Evolutionary conservation across 768 basidiomycete genomes (phyloP).

Genomic region (Suillus sp.): DNA sequence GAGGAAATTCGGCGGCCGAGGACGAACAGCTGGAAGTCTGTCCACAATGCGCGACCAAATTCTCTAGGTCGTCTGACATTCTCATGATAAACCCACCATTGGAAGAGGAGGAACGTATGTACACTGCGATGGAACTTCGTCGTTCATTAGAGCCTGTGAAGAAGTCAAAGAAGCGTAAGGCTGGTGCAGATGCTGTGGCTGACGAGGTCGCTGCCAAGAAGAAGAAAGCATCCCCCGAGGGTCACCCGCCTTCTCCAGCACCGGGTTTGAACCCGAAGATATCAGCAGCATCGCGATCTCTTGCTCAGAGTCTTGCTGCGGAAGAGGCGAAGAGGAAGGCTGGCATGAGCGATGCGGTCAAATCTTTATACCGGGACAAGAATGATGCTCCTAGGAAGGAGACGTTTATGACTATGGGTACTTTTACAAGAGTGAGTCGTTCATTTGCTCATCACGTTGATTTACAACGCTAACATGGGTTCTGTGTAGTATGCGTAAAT

Average conservation of each 20-base stretch:
- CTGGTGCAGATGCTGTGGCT: conserved; percentile 34
- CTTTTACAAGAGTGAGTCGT: conserved; percentile 81
- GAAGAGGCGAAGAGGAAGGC: conserved; percentile 86
- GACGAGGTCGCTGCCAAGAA: conserved; percentile 43
- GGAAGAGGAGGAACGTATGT: conserved; percentile 67
- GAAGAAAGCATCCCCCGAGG: conserved; percentile 32
- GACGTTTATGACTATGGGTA: conserved; percentile 91
- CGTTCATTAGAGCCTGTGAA: conserved; percentile 58
- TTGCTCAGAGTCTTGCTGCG: conserved; percentile 68
- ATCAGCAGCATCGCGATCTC: conserved; percentile 61
- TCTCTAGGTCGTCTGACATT: conserved; percentile 56
- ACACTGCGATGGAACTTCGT: conserved; percentile 54
- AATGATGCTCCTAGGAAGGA: conserved; percentile 67
- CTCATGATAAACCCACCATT: conserved; percentile 66
- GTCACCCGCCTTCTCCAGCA: conserved; percentile 26
- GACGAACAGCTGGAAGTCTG: conserved; percentile 56
- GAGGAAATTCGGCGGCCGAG: conserved; percentile 29
- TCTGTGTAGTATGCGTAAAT: conserved; percentile 16
- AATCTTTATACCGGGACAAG: conserved; percentile 66
- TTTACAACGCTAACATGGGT: background rate
- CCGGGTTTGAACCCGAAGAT: conserved; percentile 49
- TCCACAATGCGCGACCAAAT: conserved; percentile 78
- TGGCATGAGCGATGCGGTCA: conserved; percentile 84
- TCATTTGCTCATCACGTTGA: background rate
- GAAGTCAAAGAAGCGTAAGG: conserved; percentile 64